Conservation (phyloP, 139 green algal genomes). For the Dunaliella sp. region DNA sequence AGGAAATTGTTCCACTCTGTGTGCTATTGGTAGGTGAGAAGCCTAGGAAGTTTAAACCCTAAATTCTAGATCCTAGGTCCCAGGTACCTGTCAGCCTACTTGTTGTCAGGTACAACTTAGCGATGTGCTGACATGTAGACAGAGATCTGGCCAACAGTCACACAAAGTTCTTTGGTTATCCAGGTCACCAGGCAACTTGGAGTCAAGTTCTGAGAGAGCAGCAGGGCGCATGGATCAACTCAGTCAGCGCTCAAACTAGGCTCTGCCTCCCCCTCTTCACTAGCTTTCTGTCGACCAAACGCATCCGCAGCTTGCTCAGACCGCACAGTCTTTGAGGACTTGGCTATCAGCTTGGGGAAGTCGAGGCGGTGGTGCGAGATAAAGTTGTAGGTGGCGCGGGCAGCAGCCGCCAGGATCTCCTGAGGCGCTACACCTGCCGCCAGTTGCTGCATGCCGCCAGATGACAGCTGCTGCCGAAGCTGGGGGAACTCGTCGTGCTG, state of each 20-base stretch:
- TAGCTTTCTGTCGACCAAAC: neutral
- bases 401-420: neutral
- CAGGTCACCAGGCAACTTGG: too few relatives aligned
- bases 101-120: too few relatives aligned
- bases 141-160: too few relatives aligned
- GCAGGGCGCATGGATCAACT: neutral
- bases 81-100: too few relatives aligned
- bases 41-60: too few relatives aligned
- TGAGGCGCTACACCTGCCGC: neutral
- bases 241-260: neutral
- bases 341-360: neutral
- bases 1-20: too few relatives aligned
- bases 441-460: neutral
- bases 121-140: too few relatives aligned
- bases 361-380: neutral
- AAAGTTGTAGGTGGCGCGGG: neutral
- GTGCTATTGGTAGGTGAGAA: too few relatives aligned
- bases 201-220: neutral
- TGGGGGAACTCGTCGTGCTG: conserved; percentile 48
- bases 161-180: neutral
- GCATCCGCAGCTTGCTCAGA: neutral
- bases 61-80: too few relatives aligned
- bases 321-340: neutral
- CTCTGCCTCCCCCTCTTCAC: neutral
- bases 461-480: conserved; percentile 24